Evolutionary conservation across 805 yeast species (phyloP), one percentile per base, ranked within the genome.

Genomic region (Candida yuanshanica): DNA sequence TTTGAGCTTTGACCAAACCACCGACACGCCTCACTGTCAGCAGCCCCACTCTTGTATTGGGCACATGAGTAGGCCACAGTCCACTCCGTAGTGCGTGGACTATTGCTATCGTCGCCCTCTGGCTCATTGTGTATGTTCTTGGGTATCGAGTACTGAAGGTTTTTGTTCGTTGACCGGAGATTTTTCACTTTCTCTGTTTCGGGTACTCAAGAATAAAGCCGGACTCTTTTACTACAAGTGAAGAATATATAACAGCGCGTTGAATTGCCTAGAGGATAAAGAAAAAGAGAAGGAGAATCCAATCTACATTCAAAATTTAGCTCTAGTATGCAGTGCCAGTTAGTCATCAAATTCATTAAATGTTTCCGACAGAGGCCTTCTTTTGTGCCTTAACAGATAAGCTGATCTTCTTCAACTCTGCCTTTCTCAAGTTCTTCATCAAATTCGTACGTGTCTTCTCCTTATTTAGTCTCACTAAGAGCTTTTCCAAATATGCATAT

Each of bases 401-500:
- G 7, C 18, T 27, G 14, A 27, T 7, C 20, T 20, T 27, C 20
- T 40, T 43, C 24, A 43, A n/a, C 12, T 37, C 46, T 24, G 38
- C 37, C 12, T 35, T 43, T 6, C 37, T 37, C 32, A 43, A 20
- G 22, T 37, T 41, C 22, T 43, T 43, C 4, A 40, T 21, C 33
- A 40, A 20, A n/a, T 21, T 36, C 2, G 37, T 25, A n/a, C 27
- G 29, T 20, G 37, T 29, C 29, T 43, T 43, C 29, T 43, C 44
- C 6, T 33, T 33, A 14, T 43, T 43, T 27, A 43, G 16, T 17
- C 33, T 37, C 5, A 43, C 24, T 22, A 43, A 16, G 4, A 43
- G 24, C 16, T 35, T 43, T 24, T 43, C 41, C n/a, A 43, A 20
- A 17, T 43, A 43, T 14, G 38, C 14, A 12, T 36, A 43, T 22